These are phyloP conservation scores for Gentiana macrophylla DNA, from an alignment of 257 asterid genomes.

Conservation along the genomic window DNA sequence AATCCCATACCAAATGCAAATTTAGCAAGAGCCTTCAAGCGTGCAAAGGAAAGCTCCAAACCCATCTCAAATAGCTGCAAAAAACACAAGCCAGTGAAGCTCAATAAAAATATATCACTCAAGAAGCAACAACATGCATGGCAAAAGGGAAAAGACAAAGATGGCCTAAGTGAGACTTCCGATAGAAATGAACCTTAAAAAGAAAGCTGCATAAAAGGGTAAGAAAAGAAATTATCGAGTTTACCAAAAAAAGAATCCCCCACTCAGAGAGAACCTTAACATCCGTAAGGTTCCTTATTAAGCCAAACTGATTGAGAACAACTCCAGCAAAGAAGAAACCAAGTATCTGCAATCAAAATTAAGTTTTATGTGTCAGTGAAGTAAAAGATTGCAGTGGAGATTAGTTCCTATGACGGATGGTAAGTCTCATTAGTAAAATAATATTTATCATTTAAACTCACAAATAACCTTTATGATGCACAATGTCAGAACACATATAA, in stretches of 20 bases:
- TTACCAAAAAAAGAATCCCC: constrained; percentile 98
- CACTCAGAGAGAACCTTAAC: constrained; percentile 96
- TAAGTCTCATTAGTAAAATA: constrained; percentile 1
- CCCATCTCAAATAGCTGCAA: constrained; percentile 99
- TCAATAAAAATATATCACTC: constrained; percentile 10
- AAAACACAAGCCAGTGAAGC: constrained; percentile 22
- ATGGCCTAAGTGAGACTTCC: too few species aligned
- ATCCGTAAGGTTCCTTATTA: constrained; percentile 80
- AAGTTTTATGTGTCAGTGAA: too few species aligned
- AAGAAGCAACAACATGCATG: not conserved
- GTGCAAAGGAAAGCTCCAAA: constrained; percentile 95
- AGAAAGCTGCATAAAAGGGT: not conserved
- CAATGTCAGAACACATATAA: constrained; percentile 2
- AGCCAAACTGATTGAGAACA: constrained; percentile 90
- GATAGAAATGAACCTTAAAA: not conserved
- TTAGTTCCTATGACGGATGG: too few species aligned
- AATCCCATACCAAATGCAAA: constrained; percentile 96
- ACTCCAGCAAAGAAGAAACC: constrained; percentile 99
- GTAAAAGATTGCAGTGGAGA: too few species aligned
- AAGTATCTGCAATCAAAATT: constrained; percentile 61
- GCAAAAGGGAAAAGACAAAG: too few species aligned
- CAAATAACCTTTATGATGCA: not conserved
- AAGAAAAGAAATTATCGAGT: constrained; percentile 12
- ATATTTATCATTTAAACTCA: not conserved
- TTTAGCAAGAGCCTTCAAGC: constrained; percentile 91